phyloP scores from a whole-genome alignment of 2,329 filamentous ascomycete genomes.

The Sporothrix dimorphospora region DNA sequence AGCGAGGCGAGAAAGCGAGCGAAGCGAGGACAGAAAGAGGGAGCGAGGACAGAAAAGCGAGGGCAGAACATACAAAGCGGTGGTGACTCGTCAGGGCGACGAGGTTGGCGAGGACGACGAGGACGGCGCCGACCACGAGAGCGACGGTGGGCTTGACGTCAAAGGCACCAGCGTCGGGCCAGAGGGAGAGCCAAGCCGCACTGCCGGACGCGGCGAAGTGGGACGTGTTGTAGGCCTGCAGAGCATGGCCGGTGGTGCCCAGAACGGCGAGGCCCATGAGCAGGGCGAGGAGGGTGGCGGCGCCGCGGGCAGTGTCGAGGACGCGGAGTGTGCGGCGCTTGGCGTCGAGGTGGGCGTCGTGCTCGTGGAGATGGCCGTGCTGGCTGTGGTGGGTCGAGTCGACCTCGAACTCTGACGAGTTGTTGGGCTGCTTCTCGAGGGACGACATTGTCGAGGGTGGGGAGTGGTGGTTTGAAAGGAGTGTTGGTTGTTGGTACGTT shows the following conservation, averaged over 20 bases:
- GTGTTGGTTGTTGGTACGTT: neutral
- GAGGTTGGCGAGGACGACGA: constrained; percentile 54
- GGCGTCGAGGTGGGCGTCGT: constrained; percentile 44
- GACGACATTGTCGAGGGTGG: constrained; percentile 25
- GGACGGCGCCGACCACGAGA: constrained; percentile 54
- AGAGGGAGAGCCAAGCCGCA: constrained; percentile 51
- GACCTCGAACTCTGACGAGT: constrained; percentile 54
- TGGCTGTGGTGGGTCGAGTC: constrained; percentile 39
- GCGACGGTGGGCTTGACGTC: constrained; percentile 60
- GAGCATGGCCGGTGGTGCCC: constrained; percentile 57
- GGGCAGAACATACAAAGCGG: constrained; percentile 54
- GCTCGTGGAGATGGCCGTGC: constrained; percentile 28
- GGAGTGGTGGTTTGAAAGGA: neutral
- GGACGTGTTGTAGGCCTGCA: constrained; percentile 60
- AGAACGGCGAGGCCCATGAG: constrained; percentile 56
- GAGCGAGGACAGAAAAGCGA: constrained; percentile 39
- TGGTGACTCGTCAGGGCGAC: constrained; percentile 55
- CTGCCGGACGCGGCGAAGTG: constrained; percentile 51
- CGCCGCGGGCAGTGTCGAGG: constrained; percentile 51
- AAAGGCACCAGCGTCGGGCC: constrained; percentile 56
- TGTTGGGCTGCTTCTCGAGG: constrained; percentile 33
- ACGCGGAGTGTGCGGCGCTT: constrained; percentile 46
- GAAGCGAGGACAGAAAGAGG: constrained; percentile 34
- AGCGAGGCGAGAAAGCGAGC: constrained; percentile 48
- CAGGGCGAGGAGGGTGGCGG: constrained; percentile 54